A percentile compares a stretch with the other conserved stretches of the same genome.
Evolutionary conservation across 78 protist genomes (phyloP).

Genomic region (Dictyostelium intermedium): DNA sequence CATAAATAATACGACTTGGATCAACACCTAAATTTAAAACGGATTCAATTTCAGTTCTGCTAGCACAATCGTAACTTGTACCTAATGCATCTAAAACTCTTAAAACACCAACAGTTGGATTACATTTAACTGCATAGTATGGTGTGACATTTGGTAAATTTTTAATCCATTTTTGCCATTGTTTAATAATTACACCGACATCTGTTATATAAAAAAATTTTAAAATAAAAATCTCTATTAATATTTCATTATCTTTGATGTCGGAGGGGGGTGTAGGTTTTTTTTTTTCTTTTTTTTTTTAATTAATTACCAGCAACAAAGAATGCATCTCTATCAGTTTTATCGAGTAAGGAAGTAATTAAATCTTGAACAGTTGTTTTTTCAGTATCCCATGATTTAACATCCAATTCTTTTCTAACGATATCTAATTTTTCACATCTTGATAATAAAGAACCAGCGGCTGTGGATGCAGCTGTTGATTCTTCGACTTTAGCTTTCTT

Average conservation of each 20-base stretch:
- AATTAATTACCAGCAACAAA: slow-evolving; percentile 64
- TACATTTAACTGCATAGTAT: slow-evolving; percentile 95
- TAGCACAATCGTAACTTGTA: slow-evolving; percentile 94
- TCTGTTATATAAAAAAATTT: background rate
- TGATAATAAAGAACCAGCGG: background rate
- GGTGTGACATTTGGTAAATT: slow-evolving; percentile 92
- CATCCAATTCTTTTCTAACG: slow-evolving; percentile 60
- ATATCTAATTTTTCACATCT: slow-evolving; percentile 25
- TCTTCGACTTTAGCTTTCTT: slow-evolving; percentile 6
- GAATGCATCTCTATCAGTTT: slow-evolving; percentile 77
- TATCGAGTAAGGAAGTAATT: slow-evolving; percentile 39
- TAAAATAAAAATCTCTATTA: too few relatives aligned
- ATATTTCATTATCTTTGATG: too few relatives aligned
- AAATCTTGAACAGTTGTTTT: slow-evolving; percentile 19
- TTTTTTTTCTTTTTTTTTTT: background rate
- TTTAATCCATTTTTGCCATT: slow-evolving; percentile 73
- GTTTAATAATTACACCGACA: slow-evolving; percentile 62
- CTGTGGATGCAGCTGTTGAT: background rate
- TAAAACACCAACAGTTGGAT: slow-evolving; percentile 84
- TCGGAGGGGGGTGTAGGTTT: too few relatives aligned
- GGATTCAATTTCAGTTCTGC: slow-evolving; percentile 82
- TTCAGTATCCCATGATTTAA: slow-evolving; percentile 33
- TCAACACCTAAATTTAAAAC: slow-evolving; percentile 80
- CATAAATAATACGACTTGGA: slow-evolving; percentile 90
- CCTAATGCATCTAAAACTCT: slow-evolving; percentile 87